Evolutionary conservation across 306 rosid genomes (phyloP).

Genomic region (Mucuna pruriens): DNA sequence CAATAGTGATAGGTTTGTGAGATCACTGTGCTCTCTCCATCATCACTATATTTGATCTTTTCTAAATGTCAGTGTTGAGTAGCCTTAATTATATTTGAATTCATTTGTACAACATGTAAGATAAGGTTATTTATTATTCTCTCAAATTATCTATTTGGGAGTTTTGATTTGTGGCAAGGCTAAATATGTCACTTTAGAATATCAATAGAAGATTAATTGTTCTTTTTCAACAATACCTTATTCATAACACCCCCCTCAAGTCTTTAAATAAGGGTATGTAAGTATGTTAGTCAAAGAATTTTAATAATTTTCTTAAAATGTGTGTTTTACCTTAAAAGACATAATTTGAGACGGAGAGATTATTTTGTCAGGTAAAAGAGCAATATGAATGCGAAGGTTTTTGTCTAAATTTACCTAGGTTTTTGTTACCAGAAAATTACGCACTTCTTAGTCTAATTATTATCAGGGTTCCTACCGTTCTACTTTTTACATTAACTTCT

Average conservation of each 20-base stretch:
- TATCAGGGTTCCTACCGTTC: not conserved
- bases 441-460: not conserved
- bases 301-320: not conserved
- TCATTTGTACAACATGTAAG: not conserved
- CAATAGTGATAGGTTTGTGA: constrained; percentile 45
- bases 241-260: not conserved
- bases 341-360: not conserved
- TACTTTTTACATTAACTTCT: not conserved
- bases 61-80: not conserved
- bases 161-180: not conserved
- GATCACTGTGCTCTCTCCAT: not conserved
- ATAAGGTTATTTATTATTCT: not conserved
- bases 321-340: not conserved
- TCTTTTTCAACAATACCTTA: not conserved
- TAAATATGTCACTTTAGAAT: not conserved
- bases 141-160: not conserved
- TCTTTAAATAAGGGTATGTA: not conserved
- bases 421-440: not conserved
- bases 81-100: not conserved
- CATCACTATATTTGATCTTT: not conserved
- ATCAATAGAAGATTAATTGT: not conserved
- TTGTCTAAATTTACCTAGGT: not conserved
- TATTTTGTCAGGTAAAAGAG: not conserved
- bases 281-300: not conserved
- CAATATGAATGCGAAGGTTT: constrained; percentile 3